These are phyloP conservation scores for Zygotorulaspora florentina DNA, from an alignment of 805 yeast genomes.

Conservation along the genomic window DNA sequence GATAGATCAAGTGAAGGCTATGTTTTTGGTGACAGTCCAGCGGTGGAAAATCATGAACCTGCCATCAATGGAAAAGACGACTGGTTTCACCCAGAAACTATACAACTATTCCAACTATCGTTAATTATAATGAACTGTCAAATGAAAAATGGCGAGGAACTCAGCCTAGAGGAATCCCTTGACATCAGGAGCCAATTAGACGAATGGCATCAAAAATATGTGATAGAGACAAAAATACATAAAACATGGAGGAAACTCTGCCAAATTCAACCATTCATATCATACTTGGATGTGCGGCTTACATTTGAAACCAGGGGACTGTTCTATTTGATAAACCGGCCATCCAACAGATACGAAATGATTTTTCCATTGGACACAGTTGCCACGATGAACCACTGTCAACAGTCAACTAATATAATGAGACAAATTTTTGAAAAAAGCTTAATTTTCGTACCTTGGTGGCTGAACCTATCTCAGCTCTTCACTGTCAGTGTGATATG, in stretches of 20 bases:
- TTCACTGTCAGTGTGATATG: constrained; percentile 43
- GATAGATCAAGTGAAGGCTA: background rate
- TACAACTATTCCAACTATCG: constrained; percentile 22
- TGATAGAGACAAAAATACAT: constrained; percentile 2
- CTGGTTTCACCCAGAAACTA: constrained; percentile 23
- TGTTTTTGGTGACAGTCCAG: background rate
- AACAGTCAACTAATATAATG: constrained; percentile 28
- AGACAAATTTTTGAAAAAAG: constrained; percentile 32
- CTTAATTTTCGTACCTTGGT: constrained; percentile 47
- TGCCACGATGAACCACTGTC: constrained; percentile 9
- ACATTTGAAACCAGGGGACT: constrained; percentile 23
- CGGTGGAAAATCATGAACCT: too few relatives aligned
- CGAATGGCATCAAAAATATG: constrained; percentile 14
- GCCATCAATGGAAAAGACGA: constrained; percentile 4
- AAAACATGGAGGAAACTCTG: constrained; percentile 1
- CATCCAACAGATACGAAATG: constrained; percentile 6
- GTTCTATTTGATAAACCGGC: constrained; percentile 19
- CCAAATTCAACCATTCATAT: constrained; percentile 20
- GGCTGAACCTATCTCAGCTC: constrained; percentile 42
- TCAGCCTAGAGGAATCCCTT: constrained; percentile 15
- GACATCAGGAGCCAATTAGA: constrained; percentile 13
- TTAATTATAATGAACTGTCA: constrained; percentile 20
- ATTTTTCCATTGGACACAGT: constrained; percentile 14
- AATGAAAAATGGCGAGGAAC: constrained; percentile 19
- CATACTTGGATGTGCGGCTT: constrained; percentile 23